Evolutionary conservation across 2,329 filamentous ascomycete genomes (phyloP).

Genomic region (Fusarium sp.): DNA sequence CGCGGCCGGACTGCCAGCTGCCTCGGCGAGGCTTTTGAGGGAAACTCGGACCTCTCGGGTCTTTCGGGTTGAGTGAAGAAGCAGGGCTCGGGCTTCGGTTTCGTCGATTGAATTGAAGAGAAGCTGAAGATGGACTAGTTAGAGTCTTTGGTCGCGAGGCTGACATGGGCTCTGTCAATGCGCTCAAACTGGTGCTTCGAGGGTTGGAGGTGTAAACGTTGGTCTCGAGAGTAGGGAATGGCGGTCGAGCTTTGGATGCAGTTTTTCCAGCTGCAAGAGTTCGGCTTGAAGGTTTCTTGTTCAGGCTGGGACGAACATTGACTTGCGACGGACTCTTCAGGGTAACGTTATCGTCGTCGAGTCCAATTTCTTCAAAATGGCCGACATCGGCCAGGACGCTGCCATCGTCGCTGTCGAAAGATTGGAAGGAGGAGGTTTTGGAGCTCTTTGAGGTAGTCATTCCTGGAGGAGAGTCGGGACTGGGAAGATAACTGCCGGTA

Average conservation of each 20-base stretch:
- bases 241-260: conserved; percentile 56
- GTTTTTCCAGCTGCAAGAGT: conserved; percentile 51
- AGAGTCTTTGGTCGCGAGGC: conserved; percentile 47
- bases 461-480: conserved; percentile 63
- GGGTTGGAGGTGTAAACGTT: conserved; percentile 64
- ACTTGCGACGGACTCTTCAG: conserved; percentile 64
- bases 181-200: conserved; percentile 63
- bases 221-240: conserved; percentile 61
- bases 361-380: conserved; percentile 93
- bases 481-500: conserved; percentile 50
- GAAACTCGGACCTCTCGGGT: conserved; percentile 59
- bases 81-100: conserved; percentile 66
- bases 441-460: conserved; percentile 88
- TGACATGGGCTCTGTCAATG: conserved; percentile 54
- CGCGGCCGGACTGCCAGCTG: conserved; percentile 77
- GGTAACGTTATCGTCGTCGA: conserved; percentile 73
- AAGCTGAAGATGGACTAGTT: conserved; percentile 53
- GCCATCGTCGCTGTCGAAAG: conserved; percentile 80
- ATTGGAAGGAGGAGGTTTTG: conserved; percentile 90
- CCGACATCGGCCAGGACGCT: conserved; percentile 78
- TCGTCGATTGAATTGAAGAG: conserved; percentile 56
- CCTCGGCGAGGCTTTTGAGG: conserved; percentile 65
- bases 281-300: conserved; percentile 50
- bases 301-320: conserved; percentile 54
- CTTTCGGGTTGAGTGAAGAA: conserved; percentile 60